phyloP scores from a whole-genome alignment of 805 yeast species.

The Lipomyces mesembrius region DNA sequence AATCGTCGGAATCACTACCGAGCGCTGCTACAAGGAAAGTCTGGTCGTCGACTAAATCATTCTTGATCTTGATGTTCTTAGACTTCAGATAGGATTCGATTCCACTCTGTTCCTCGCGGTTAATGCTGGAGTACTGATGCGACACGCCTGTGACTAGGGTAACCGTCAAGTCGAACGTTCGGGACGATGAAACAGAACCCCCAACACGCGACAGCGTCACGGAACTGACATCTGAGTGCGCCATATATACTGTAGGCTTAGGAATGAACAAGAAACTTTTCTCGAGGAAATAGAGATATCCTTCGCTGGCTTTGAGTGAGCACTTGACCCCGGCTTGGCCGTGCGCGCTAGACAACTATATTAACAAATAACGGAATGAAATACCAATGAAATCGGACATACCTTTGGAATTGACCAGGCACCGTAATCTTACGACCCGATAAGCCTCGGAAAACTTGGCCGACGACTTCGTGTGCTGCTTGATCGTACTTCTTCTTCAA shows the following conservation, averaged over 20 bases:
- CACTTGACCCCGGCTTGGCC: constrained; percentile 87
- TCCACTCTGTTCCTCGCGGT: constrained; percentile 82
- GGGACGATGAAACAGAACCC: constrained; percentile 69
- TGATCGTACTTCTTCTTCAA: constrained; percentile 77
- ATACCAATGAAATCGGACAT: not conserved
- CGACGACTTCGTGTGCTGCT: constrained; percentile 81
- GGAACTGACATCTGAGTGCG: constrained; percentile 75
- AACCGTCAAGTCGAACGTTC: constrained; percentile 92
- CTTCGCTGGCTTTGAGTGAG: constrained; percentile 93
- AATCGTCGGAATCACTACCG: constrained; percentile 59
- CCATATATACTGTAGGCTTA: constrained; percentile 91
- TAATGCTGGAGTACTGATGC: constrained; percentile 85
- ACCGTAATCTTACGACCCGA: constrained; percentile 82
- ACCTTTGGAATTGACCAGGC: constrained; percentile 69
- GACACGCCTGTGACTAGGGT: constrained; percentile 65
- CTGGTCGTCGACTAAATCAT: constrained; percentile 88
- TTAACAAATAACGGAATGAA: not conserved
- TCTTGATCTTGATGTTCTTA: constrained; percentile 78
- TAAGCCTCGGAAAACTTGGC: constrained; percentile 86
- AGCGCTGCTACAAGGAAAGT: constrained; percentile 77
- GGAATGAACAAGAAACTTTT: constrained; percentile 88
- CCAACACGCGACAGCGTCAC: constrained; percentile 90
- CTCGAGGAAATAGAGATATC: constrained; percentile 90
- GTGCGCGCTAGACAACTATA: constrained; percentile 56
- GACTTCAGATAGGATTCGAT: constrained; percentile 76